phyloP scores from a whole-genome alignment of 1,139 yeast species.

The Suhomyces terraborum region DNA sequence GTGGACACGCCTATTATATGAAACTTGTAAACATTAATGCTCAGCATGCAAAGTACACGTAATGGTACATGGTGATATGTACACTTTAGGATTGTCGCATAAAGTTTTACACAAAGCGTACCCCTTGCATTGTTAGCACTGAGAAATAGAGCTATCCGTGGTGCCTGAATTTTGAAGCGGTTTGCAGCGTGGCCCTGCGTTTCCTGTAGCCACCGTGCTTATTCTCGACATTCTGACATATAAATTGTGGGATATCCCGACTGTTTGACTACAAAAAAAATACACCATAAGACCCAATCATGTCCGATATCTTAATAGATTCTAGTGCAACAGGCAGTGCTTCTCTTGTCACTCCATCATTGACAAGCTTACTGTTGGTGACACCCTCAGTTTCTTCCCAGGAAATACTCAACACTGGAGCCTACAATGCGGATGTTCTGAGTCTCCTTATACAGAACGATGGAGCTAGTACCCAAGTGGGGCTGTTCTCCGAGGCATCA shows the following conservation, averaged over 20 bases:
- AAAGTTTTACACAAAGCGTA: neutral
- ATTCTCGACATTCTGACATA: slow-evolving; percentile 4
- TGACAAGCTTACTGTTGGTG: slow-evolving; percentile 15
- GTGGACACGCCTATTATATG: neutral
- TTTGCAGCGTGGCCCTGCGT: slow-evolving; percentile 8
- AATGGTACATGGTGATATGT: neutral
- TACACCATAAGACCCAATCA: slow-evolving; percentile 2
- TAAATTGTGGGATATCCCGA: slow-evolving; percentile 2
- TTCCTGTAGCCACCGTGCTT: slow-evolving; percentile 1
- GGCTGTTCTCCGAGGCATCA: slow-evolving; percentile 15
- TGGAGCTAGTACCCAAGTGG: slow-evolving; percentile 14
- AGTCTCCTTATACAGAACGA: slow-evolving; percentile 12
- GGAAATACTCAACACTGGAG: neutral
- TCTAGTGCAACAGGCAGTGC: slow-evolving; percentile 10
- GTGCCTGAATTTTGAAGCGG: slow-evolving; percentile 15
- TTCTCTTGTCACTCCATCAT: slow-evolving; percentile 14
- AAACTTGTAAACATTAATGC: slow-evolving; percentile 3
- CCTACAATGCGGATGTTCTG: slow-evolving; percentile 6
- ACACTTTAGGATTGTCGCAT: neutral
- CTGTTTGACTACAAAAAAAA: no score
- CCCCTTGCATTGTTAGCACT: slow-evolving; percentile 13
- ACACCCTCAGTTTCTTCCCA: slow-evolving; percentile 2
- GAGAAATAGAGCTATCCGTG: slow-evolving; percentile 3
- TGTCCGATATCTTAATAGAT: slow-evolving; percentile 17
- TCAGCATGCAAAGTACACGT: slow-evolving; percentile 1